These are phyloP conservation scores for Neckera pumila DNA, from an alignment of 225 moss, liverwort and hornwort genomes.

Conservation along the genomic window DNA sequence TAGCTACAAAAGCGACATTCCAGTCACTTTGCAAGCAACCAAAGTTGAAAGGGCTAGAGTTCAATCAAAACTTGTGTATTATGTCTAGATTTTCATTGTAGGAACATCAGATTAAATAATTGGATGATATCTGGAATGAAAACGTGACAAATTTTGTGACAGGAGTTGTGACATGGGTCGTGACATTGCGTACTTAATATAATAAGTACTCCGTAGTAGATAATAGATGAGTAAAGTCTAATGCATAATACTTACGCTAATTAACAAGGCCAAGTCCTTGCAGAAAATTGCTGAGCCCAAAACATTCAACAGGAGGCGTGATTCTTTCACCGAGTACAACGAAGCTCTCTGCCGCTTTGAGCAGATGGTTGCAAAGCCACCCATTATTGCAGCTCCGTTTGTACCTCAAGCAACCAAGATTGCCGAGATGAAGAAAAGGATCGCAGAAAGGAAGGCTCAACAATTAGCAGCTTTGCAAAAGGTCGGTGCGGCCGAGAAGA, in stretches of 20 bases:
- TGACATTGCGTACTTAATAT: too few species aligned
- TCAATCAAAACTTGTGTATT: too few species aligned
- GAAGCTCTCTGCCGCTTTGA: conserved; percentile 21
- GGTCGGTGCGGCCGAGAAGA: not conserved
- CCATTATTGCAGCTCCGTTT: not conserved
- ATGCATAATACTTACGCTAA: not conserved
- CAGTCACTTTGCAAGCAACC: too few species aligned
- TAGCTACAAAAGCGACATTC: too few species aligned
- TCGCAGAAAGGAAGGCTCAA: not conserved
- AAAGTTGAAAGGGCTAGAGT: too few species aligned
- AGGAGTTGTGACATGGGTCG: too few species aligned
- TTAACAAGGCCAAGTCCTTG: not conserved
- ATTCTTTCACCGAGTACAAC: conserved; percentile 3
- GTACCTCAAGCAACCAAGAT: conserved; percentile 4
- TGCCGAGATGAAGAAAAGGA: conserved; percentile 17
- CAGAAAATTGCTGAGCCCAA: not conserved
- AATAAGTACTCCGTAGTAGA: too few species aligned
- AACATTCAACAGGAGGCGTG: not conserved
- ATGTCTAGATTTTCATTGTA: too few species aligned
- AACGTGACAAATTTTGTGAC: too few species aligned
- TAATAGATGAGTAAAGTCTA: too few species aligned
- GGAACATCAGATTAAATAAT: too few species aligned
- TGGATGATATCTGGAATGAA: too few species aligned
- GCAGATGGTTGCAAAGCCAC: conserved; percentile 4
- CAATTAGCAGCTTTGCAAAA: conserved; percentile 8